phyloP scores from a whole-genome alignment of 2,329 filamentous ascomycete genomes.

The Xylariales sp. region DNA sequence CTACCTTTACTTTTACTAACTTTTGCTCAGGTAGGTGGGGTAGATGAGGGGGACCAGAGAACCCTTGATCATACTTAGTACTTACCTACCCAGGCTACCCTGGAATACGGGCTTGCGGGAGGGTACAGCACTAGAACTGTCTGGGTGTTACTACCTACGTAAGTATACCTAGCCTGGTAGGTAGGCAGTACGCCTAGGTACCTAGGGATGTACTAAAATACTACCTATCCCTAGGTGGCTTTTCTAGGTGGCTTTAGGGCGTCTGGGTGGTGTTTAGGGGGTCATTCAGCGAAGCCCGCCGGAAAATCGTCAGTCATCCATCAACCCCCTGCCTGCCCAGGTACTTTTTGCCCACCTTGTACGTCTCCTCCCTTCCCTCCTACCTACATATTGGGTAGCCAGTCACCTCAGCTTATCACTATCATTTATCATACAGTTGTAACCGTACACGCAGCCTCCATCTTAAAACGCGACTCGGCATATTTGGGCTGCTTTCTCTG shows the following conservation, averaged over 20 bases:
- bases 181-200: too few species aligned
- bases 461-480: constrained; percentile 35
- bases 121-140: constrained; percentile 7
- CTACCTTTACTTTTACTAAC: too few species aligned
- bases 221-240: neutral
- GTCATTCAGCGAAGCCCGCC: constrained; percentile 27
- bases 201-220: too few species aligned
- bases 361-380: neutral
- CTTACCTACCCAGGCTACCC: neutral
- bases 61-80: neutral
- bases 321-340: constrained; percentile 24
- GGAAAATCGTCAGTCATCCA: neutral
- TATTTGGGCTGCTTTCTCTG: constrained; percentile 21
- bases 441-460: constrained; percentile 27
- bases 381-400: neutral
- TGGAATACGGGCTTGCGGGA: constrained; percentile 1
- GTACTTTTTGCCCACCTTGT: constrained; percentile 12
- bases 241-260: constrained; percentile 7
- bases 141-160: too few species aligned
- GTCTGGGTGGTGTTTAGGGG: neutral
- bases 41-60: constrained; percentile 14
- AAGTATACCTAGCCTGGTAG: too few species aligned
- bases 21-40: constrained; percentile 17
- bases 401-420: constrained; percentile 27
- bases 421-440: constrained; percentile 21